Percentiles rank a stretch among this genome's conserved stretches.
Evolutionary conservation across 2,329 filamentous ascomycete genomes (phyloP).

Genomic region (Cercospora sojina): DNA sequence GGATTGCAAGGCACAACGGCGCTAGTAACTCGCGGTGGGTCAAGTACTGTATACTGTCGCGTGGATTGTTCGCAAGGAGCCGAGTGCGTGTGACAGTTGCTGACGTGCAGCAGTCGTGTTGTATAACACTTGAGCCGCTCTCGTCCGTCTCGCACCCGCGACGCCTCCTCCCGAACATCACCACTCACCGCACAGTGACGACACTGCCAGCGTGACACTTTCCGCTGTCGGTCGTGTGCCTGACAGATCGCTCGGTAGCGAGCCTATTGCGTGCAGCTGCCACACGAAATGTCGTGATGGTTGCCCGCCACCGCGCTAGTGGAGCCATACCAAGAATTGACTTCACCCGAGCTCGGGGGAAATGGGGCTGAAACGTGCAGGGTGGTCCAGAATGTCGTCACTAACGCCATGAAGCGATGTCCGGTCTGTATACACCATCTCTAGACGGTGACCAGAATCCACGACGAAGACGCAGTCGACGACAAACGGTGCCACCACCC

Average conservation of each 20-base stretch:
- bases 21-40: neutral
- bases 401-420: neutral
- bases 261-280: neutral
- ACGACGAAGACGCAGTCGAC: neutral
- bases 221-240: neutral
- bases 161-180: neutral
- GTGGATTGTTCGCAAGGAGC: neutral
- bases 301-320: neutral
- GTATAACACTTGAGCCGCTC: too few relatives aligned
- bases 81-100: neutral
- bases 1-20: neutral
- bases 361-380: constrained; percentile 6
- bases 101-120: neutral
- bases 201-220: neutral
- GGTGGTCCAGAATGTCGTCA: constrained; percentile 4
- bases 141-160: neutral
- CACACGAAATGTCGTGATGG: neutral
- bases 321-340: constrained; percentile 7
- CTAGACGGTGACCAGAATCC: neutral
- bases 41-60: neutral
- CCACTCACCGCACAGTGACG: neutral
- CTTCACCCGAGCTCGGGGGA: constrained; percentile 1
- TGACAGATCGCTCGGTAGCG: neutral
- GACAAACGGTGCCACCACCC: neutral
- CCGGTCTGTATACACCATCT: neutral